Evolutionary conservation across 176 grass and related monocot species (phyloP), one percentile per base, ranked within the genome.

Genomic region (Oryza longistaminata): DNA sequence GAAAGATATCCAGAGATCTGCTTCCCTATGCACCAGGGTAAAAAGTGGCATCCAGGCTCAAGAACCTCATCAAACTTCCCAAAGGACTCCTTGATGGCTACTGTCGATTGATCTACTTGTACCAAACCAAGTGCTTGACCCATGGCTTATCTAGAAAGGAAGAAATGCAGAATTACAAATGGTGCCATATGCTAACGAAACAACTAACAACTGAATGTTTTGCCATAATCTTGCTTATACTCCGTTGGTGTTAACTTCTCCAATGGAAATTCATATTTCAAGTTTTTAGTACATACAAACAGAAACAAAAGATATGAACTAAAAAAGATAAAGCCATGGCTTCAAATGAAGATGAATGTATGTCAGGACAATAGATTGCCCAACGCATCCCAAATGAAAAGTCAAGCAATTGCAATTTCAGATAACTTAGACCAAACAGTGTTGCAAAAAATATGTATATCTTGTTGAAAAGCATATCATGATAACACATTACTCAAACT

Each of bases 31-130:
- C 90, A 84, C 94, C 94, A 97, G 34, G 92, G 94, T 68, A 97
- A 69, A 76, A 16, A 94, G 76, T 97, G 94, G 66, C 88, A 97
- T 78, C 94, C 94, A 55, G 94, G 94, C 3, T 86, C 69, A 33
- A 97, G 83, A 27, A 94, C 43, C 19, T 76, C 85, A 49, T 89
- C 90, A 68, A 92, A 97, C 73, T 87, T 97, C 2, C 94, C 94
- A 71, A 97, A 97, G 66, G 87, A 77, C 75, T 97, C 92, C 76
- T 89, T 97, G 88, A 97, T 78, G 33, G 92, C 92, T 81, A 97
- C 90, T 19, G 88, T 92, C 1, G 94, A 97, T 65, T 97, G 92
- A 52, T 97, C 92, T 74, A 97, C 92, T 75, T 94, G 92, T 26
- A 92, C 14, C 50, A 87, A 90, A 76, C 94, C 83, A 2, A 92